These are phyloP conservation scores for Multifurca ochricompacta DNA, from an alignment of 768 basidiomycete species.

Conservation along the genomic window DNA sequence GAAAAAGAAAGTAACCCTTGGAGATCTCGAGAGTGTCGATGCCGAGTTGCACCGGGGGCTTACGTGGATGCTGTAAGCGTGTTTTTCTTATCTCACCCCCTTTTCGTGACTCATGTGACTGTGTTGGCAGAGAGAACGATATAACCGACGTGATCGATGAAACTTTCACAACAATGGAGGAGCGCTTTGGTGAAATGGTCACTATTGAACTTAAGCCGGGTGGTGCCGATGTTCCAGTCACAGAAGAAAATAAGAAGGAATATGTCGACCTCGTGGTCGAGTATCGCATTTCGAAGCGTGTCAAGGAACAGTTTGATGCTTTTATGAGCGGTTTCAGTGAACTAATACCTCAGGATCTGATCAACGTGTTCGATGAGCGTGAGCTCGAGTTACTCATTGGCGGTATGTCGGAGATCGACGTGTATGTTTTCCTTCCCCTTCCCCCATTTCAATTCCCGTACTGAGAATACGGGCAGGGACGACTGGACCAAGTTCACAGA, in stretches of 20 bases:
- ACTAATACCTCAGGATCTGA: constrained; percentile 93
- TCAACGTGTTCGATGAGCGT: constrained; percentile 98
- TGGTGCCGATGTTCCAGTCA: constrained; percentile 80
- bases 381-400: constrained; percentile 96
- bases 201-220: constrained; percentile 92
- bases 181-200: constrained; percentile 97
- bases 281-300: constrained; percentile 94
- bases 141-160: constrained; percentile 98
- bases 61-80: constrained; percentile 97
- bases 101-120: constrained; percentile 20
- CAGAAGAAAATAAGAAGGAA: constrained; percentile 98
- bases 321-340: constrained; percentile 99
- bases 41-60: constrained; percentile 89
- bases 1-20: constrained; percentile 91
- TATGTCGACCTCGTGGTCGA: constrained; percentile 93
- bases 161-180: constrained; percentile 94
- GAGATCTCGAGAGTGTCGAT: constrained; percentile 95
- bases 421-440: constrained; percentile 46
- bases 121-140: constrained; percentile 82
- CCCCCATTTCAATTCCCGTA: background rate
- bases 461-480: constrained; percentile 42
- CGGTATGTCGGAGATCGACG: constrained; percentile 99
- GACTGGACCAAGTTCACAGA: constrained; percentile 99
- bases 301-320: constrained; percentile 97
- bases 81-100: background rate